Conservation (phyloP, 495 filamentous ascomycete species). For the Geopyxis carbonaria region DNA sequence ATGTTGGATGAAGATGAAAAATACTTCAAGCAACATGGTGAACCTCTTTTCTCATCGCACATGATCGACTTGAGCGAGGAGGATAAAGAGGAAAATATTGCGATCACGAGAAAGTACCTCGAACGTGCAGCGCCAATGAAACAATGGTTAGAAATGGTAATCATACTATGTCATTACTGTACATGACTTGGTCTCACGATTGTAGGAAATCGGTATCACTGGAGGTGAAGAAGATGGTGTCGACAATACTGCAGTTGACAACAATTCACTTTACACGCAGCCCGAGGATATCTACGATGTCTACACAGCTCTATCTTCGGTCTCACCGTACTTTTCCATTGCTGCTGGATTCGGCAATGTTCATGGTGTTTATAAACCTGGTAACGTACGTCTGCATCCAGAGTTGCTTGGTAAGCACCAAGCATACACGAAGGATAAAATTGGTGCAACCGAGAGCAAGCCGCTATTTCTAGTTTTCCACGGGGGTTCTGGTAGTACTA, state of each 20-base stretch:
- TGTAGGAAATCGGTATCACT: conserved; percentile 73
- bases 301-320: conserved; percentile 58
- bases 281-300: conserved; percentile 87
- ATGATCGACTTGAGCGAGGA: conserved; percentile 98
- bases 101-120: conserved; percentile 76
- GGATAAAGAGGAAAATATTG: conserved; percentile 70
- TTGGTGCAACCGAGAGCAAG: conserved; percentile 49
- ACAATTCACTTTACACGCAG: conserved; percentile 92
- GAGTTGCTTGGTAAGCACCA: conserved; percentile 93
- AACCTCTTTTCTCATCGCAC: conserved; percentile 86
- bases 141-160: conserved; percentile 97
- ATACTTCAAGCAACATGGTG: conserved; percentile 80
- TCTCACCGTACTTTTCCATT: conserved; percentile 91
- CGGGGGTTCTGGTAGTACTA: conserved; percentile 79
- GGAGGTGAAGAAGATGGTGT: conserved; percentile 93
- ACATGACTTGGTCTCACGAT: background rate
- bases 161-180: conserved; percentile 10
- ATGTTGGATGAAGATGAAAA: conserved; percentile 83
- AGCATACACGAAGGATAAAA: conserved; percentile 65
- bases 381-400: conserved; percentile 89
- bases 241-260: conserved; percentile 78
- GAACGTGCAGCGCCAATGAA: conserved; percentile 86
- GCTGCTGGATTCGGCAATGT: conserved; percentile 98
- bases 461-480: conserved; percentile 99
- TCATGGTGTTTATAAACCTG: conserved; percentile 97